These are phyloP conservation scores for Ustilago trichophora DNA, from an alignment of 1,284 basidiomycete species.

Conservation along the genomic window DNA sequence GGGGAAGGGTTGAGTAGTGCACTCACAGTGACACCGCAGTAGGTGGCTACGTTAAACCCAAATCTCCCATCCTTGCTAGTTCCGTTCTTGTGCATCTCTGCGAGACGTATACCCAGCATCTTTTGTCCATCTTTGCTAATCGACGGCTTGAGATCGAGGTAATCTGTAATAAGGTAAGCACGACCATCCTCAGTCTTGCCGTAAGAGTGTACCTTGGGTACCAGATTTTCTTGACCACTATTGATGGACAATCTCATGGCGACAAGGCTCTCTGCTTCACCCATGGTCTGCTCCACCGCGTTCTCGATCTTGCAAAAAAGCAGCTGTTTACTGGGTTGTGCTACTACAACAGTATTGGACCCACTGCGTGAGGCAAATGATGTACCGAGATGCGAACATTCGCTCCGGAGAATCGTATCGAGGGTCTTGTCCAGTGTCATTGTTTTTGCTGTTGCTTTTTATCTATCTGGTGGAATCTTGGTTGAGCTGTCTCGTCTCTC, in stretches of 20 bases:
- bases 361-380: conserved; percentile 15
- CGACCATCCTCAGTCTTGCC: conserved; percentile 15
- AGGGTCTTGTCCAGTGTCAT: conserved; percentile 33
- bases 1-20: too few relatives aligned
- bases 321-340: conserved; percentile 16
- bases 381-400: conserved; percentile 28
- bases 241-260: conserved; percentile 14
- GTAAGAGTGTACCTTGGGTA: conserved; percentile 28
- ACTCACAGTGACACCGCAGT: conserved; percentile 37
- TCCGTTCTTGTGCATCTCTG: conserved; percentile 33
- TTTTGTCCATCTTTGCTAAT: conserved; percentile 13
- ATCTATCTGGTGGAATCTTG: too few relatives aligned
- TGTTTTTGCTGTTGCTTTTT: too few relatives aligned
- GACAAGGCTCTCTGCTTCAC: conserved; percentile 30
- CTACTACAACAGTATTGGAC: conserved; percentile 19
- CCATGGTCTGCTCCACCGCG: conserved; percentile 27
- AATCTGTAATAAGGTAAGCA: conserved; percentile 37
- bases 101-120: conserved; percentile 19
- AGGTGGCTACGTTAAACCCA: conserved; percentile 30
- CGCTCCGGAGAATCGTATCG: conserved; percentile 20
- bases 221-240: not conserved
- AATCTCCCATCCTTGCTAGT: conserved; percentile 19
- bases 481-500: too few relatives aligned
- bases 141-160: conserved; percentile 22
- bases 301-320: conserved; percentile 33